These are phyloP conservation scores for Monosporozyma solicola DNA, from an alignment of 805 yeast genomes.

Conservation along the genomic window DNA sequence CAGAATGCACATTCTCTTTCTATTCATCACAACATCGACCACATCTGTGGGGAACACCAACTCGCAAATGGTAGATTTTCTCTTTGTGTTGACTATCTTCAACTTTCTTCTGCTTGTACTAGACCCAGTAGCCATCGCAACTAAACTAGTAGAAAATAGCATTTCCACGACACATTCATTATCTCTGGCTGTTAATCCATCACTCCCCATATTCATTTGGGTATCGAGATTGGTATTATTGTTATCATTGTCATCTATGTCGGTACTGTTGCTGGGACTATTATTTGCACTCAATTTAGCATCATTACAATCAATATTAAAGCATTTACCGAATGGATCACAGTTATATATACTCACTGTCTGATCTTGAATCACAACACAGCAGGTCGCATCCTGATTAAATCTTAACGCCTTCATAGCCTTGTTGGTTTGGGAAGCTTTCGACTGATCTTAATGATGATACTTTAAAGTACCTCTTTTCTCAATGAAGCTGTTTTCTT, in stretches of 20 bases:
- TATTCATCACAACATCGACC: conserved; percentile 63
- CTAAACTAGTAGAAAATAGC: conserved; percentile 80
- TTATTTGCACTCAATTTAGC: neutral
- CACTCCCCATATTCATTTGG: neutral
- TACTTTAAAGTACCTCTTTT: neutral
- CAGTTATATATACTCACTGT: conserved; percentile 76
- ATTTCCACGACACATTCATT: conserved; percentile 56
- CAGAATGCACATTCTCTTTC: conserved; percentile 72
- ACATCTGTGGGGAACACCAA: conserved; percentile 75
- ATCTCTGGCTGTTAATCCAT: conserved; percentile 15
- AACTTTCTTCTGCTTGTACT: conserved; percentile 35
- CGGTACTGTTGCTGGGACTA: neutral
- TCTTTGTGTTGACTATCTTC: conserved; percentile 61
- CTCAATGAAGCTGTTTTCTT: neutral
- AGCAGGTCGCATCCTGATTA: conserved; percentile 77
- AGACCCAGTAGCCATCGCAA: conserved; percentile 65
- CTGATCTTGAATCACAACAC: conserved; percentile 66
- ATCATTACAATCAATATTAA: conserved; percentile 13
- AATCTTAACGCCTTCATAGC: conserved; percentile 49
- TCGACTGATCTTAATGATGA: neutral
- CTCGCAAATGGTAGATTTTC: conserved; percentile 72
- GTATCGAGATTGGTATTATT: neutral
- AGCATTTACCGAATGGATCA: conserved; percentile 75
- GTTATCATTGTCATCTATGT: neutral
- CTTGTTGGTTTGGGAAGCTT: neutral